These are phyloP conservation scores for Tetrahymena thermophila DNA, from an alignment of 73 alveolate species.

Conservation along the genomic window DNA sequence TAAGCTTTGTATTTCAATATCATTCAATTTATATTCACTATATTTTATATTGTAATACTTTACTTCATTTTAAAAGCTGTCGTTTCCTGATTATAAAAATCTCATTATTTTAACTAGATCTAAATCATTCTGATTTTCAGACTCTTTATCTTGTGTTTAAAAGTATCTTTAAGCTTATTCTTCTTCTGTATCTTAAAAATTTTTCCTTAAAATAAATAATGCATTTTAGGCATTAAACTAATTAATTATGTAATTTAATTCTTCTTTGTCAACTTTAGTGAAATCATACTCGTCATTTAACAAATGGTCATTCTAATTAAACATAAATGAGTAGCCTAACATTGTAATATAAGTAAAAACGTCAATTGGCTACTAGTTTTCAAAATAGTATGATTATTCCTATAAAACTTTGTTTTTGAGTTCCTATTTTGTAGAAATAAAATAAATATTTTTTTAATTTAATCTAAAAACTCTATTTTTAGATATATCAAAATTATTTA, in stretches of 20 bases:
- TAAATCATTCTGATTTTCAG: neutral
- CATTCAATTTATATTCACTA: neutral
- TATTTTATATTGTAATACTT: neutral
- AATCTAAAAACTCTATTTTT: too few relatives aligned
- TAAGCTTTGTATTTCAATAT: neutral
- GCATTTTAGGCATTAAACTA: neutral
- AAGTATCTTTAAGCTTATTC: neutral
- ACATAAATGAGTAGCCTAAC: neutral
- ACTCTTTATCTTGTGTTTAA: neutral
- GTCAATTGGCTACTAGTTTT: neutral
- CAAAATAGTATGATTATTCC: neutral
- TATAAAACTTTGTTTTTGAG: neutral
- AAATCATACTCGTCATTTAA: neutral
- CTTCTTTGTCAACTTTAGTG: neutral
- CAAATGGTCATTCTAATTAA: neutral
- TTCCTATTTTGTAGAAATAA: neutral
- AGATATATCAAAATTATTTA: too few relatives aligned
- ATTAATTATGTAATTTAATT: neutral
- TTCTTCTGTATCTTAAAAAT: neutral
- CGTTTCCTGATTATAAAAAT: neutral
- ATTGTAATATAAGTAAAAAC: neutral
- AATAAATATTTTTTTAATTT: too few relatives aligned
- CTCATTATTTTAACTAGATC: neutral
- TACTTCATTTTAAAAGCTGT: neutral
- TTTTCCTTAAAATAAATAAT: neutral